These are phyloP conservation scores for Vitis riparia DNA, from an alignment of 164 flowering plant species.

Conservation along the genomic window DNA sequence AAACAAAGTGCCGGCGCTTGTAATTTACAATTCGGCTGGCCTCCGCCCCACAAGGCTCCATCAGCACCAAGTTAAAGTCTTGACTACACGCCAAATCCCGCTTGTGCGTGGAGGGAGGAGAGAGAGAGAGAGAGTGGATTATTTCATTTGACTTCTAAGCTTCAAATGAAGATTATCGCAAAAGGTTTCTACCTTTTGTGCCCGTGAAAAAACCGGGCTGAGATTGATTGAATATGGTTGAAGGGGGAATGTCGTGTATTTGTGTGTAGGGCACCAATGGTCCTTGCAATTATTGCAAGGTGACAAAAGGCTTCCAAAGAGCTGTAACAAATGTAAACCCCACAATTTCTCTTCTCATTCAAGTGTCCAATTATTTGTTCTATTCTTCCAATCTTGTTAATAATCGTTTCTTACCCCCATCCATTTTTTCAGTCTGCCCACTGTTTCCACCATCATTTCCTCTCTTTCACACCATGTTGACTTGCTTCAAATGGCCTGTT, in stretches of 20 bases:
- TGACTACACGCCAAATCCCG: too few species aligned
- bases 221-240: too few species aligned
- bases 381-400: neutral
- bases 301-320: conserved; percentile 8
- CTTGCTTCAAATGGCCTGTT: conserved; percentile 18
- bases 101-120: too few species aligned
- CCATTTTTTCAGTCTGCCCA: neutral
- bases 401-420: conserved; percentile 1
- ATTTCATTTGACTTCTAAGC: too few species aligned
- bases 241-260: neutral
- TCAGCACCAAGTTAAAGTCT: too few species aligned
- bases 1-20: too few species aligned
- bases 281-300: conserved; percentile 29
- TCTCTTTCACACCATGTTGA: conserved; percentile 19
- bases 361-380: conserved; percentile 13
- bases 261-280: neutral
- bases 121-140: too few species aligned
- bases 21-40: too few species aligned
- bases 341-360: conserved; percentile 10
- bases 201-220: too few species aligned
- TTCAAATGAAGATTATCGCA: too few species aligned
- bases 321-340: conserved; percentile 12
- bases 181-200: too few species aligned
- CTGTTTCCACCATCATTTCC: neutral
- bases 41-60: too few species aligned